Conservation (phyloP, 2,329 filamentous ascomycete genomes). For the Zasmidium angulare region DNA sequence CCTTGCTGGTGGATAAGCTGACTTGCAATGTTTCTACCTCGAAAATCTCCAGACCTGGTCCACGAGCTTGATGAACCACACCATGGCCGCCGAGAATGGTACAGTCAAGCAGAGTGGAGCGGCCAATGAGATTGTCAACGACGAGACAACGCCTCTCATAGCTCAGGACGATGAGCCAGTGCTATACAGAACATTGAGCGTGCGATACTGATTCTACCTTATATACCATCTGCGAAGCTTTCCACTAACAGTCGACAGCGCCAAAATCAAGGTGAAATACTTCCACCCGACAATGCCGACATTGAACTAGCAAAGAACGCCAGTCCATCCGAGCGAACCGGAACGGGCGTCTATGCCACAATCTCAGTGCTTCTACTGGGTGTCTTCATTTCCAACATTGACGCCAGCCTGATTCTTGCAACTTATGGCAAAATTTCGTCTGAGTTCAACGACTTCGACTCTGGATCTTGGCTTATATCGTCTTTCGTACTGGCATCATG, state of each 20-base stretch:
- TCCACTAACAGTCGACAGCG: background rate
- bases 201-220: conserved; percentile 5
- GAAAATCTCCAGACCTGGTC: no score
- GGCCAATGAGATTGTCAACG: background rate
- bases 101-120: background rate
- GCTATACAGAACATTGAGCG: conserved; percentile 24
- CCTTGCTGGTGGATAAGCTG: background rate
- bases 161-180: conserved; percentile 9
- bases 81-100: background rate
- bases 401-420: conserved; percentile 64
- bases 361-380: conserved; percentile 43
- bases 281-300: conserved; percentile 26
- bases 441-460: conserved; percentile 44
- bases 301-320: conserved; percentile 15
- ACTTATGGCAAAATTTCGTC: conserved; percentile 59
- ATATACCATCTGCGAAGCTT: background rate
- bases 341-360: conserved; percentile 24
- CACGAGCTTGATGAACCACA: background rate
- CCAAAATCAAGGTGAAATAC: conserved; percentile 13
- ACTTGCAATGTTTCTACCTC: no score
- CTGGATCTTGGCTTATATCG: conserved; percentile 46
- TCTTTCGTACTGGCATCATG: conserved; percentile 46
- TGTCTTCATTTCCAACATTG: conserved; percentile 66
- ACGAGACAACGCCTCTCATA: conserved; percentile 18
- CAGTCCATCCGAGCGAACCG: conserved; percentile 5